phyloP scores from a whole-genome alignment of 106 monocot genomes.

The Apostasia shenzhenica region DNA sequence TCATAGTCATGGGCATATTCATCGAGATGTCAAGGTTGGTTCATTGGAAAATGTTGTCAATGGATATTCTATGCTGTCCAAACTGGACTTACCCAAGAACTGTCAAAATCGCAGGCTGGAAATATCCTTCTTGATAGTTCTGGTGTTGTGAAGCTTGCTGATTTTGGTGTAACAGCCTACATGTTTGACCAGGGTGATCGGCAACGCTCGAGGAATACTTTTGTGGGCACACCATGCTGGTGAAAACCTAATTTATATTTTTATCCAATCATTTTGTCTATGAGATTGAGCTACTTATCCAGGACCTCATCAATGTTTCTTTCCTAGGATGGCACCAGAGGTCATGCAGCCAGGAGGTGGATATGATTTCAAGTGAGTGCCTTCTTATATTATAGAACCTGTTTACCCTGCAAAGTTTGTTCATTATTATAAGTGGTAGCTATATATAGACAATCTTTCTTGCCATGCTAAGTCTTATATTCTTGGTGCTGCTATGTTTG shows the following conservation, averaged over 20 bases:
- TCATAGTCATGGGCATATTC: slow-evolving; percentile 81
- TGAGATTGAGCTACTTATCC: slow-evolving; percentile 1
- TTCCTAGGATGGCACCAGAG: slow-evolving; percentile 96
- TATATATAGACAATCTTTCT: no score
- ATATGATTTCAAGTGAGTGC: slow-evolving; percentile 93
- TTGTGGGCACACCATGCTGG: slow-evolving; percentile 98
- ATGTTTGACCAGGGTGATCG: slow-evolving; percentile 96
- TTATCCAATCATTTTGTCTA: background rate
- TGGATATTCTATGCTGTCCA: background rate
- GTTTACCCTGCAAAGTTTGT: no score
- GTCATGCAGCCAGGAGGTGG: slow-evolving; percentile 92
- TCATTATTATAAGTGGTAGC: no score
- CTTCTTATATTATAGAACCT: no score
- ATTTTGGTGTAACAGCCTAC: slow-evolving; percentile 93
- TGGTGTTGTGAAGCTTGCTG: slow-evolving; percentile 83
- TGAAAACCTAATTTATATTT: slow-evolving; percentile 9
- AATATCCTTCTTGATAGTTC: slow-evolving; percentile 90
- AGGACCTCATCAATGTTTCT: background rate
- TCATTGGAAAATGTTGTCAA: background rate
- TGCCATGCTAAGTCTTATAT: no score
- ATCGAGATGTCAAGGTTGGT: slow-evolving; percentile 86
- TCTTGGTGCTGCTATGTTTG: no score
- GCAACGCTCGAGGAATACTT: slow-evolving; percentile 82
- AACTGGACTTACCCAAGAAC: background rate
- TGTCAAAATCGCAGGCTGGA: slow-evolving; percentile 56